phyloP scores from a whole-genome alignment of 441 rosid species.

The Dalechampia spathulata region DNA sequence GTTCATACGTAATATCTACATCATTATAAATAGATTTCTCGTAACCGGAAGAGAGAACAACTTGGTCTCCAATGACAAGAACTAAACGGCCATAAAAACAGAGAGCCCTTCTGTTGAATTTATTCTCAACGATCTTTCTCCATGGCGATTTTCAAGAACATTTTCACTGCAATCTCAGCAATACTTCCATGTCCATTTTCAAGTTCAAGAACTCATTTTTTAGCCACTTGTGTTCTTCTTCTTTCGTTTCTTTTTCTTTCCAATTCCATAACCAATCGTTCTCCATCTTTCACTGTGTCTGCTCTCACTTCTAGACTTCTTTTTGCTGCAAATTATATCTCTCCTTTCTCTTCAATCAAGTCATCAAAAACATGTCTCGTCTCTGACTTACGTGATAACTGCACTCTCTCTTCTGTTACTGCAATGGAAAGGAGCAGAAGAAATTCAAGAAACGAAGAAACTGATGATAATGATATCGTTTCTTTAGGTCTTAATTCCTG shows the following conservation, averaged over 20 bases:
- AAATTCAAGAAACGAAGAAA: slow-evolving; percentile 23
- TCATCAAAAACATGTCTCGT: slow-evolving; percentile 33
- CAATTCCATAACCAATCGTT: slow-evolving; percentile 26
- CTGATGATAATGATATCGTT: background rate
- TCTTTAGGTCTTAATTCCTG: slow-evolving; percentile 36
- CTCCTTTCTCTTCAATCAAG: slow-evolving; percentile 36
- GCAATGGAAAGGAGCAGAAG: slow-evolving; percentile 24
- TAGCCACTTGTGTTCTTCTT: slow-evolving; percentile 23
- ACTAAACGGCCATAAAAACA: background rate
- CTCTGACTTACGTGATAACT: slow-evolving; percentile 24
- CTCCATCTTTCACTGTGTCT: slow-evolving; percentile 20
- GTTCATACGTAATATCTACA: no score
- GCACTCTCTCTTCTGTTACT: slow-evolving; percentile 35
- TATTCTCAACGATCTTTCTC: background rate
- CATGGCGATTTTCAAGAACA: slow-evolving; percentile 26
- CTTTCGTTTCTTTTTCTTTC: slow-evolving; percentile 32
- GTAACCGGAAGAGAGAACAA: no score
- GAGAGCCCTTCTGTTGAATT: background rate
- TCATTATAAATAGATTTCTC: no score
- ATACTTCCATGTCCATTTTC: slow-evolving; percentile 7
- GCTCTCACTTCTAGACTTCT: slow-evolving; percentile 33
- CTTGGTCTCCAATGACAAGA: no score
- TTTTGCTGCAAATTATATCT: slow-evolving; percentile 34
- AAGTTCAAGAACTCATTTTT: slow-evolving; percentile 24
- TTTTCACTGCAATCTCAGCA: slow-evolving; percentile 16